Conservation (phyloP, 2,329 filamentous ascomycete genomes). For the Tolypocladium endophyticum region DNA sequence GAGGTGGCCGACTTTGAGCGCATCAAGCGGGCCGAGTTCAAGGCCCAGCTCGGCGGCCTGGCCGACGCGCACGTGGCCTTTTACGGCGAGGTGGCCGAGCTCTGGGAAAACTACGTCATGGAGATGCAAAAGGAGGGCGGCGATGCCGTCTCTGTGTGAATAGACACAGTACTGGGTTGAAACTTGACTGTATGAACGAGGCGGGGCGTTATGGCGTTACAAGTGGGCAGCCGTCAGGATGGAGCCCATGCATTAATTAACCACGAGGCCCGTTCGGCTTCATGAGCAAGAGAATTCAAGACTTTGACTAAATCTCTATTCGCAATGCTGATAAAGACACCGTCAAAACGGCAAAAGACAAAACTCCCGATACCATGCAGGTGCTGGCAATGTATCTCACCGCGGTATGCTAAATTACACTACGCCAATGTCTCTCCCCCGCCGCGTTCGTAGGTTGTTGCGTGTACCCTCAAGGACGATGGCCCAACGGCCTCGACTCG, state of each 20-base stretch:
- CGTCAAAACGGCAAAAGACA: background rate
- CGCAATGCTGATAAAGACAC: background rate
- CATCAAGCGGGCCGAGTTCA: slow-evolving; percentile 91
- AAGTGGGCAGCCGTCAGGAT: background rate
- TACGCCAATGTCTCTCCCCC: background rate
- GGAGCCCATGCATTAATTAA: background rate
- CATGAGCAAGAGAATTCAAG: background rate
- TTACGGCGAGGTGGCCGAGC: slow-evolving; percentile 67
- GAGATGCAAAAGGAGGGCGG: slow-evolving; percentile 70
- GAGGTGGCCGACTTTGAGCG: slow-evolving; percentile 92
- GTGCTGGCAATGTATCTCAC: background rate
- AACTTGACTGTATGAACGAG: background rate
- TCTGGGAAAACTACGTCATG: slow-evolving; percentile 83
- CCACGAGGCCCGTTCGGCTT: background rate
- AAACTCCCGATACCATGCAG: background rate
- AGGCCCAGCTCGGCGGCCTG: slow-evolving; percentile 70
- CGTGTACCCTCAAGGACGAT: slow-evolving; percentile 3
- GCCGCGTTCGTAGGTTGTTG: background rate
- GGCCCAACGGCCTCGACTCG: slow-evolving; percentile 14
- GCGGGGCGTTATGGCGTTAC: background rate
- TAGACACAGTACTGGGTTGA: background rate
- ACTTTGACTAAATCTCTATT: background rate
- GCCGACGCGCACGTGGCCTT: slow-evolving; percentile 82
- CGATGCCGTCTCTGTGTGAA: background rate
- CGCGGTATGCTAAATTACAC: background rate